Percentiles rank a stretch among this genome's conserved stretches.
Evolutionary conservation across 2,329 filamentous ascomycete species (phyloP).

Genomic region (Diplodia mutila): DNA sequence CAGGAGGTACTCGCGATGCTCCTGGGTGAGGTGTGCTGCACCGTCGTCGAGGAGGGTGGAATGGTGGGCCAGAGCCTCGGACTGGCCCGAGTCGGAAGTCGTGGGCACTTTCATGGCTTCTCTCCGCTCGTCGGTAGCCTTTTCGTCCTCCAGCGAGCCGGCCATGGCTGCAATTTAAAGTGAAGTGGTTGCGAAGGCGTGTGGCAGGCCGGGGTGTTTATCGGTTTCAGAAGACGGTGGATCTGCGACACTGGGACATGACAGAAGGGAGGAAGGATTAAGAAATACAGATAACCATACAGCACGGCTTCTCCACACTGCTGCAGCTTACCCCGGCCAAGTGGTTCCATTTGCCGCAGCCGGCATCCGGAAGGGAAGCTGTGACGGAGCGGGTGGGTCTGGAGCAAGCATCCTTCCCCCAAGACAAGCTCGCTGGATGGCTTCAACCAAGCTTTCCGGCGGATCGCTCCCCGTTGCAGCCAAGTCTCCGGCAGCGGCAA

Average conservation of each 20-base stretch:
- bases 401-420: no score
- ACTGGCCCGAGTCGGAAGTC: no score
- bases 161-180: slow-evolving; percentile 20
- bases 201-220: background rate
- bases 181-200: background rate
- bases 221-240: background rate
- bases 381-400: no score
- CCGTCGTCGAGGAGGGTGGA: slow-evolving; percentile 34
- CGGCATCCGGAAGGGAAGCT: background rate
- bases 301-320: background rate
- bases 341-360: no score
- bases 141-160: slow-evolving; percentile 12
- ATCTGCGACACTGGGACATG: background rate
- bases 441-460: slow-evolving; percentile 19
- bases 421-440: no score
- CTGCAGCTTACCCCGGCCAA: no score
- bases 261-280: background rate
- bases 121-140: background rate
- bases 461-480: slow-evolving; percentile 15
- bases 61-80: slow-evolving; percentile 10
- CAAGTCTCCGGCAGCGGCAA: slow-evolving; percentile 4
- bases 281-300: no score
- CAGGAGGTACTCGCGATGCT: slow-evolving; percentile 56
- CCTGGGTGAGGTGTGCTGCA: slow-evolving; percentile 42
- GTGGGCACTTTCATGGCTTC: slow-evolving; percentile 3